Evolutionary conservation across 495 filamentous ascomycete species (phyloP).

Genomic region (Daldinia caldariorum): DNA sequence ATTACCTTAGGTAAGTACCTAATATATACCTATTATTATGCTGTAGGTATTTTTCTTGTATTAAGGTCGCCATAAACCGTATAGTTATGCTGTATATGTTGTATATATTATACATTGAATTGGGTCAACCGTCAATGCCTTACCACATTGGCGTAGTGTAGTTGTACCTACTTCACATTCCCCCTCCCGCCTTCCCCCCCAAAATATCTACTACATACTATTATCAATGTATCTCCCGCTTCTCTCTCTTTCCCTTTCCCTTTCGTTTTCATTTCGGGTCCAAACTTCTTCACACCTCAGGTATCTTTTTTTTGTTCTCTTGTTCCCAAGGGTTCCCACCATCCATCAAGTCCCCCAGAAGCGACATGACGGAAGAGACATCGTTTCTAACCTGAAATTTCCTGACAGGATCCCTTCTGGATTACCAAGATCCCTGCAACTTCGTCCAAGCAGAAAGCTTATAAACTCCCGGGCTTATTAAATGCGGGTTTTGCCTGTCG

Average conservation of each 20-base stretch:
- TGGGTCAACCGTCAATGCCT: conserved; percentile 3
- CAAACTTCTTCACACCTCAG: not conserved
- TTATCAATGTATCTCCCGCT: conserved; percentile 10
- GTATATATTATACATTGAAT: not conserved
- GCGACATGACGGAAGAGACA: conserved; percentile 34
- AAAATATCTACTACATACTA: not conserved
- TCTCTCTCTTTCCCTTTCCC: conserved; percentile 2
- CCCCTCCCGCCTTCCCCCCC: not conserved
- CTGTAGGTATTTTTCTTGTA: conserved; percentile 1
- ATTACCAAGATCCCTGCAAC: conserved; percentile 37
- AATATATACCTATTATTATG: not conserved
- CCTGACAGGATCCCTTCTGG: conserved; percentile 38
- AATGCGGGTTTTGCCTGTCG: conserved; percentile 40
- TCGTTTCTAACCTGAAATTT: conserved; percentile 34
- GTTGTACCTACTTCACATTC: too few relatives aligned
- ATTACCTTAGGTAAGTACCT: too few relatives aligned
- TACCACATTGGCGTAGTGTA: not conserved
- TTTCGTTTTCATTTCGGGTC: conserved; percentile 3
- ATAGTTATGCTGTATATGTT: not conserved
- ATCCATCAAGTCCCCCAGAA: conserved; percentile 19
- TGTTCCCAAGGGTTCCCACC: conserved; percentile 16
- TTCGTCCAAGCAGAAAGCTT: conserved; percentile 45
- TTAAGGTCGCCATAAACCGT: too few relatives aligned
- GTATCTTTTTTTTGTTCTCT: not conserved
- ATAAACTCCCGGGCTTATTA: conserved; percentile 39